Evolutionary conservation across 805 yeast genomes (phyloP).

Genomic region (Torulaspora maleeae): DNA sequence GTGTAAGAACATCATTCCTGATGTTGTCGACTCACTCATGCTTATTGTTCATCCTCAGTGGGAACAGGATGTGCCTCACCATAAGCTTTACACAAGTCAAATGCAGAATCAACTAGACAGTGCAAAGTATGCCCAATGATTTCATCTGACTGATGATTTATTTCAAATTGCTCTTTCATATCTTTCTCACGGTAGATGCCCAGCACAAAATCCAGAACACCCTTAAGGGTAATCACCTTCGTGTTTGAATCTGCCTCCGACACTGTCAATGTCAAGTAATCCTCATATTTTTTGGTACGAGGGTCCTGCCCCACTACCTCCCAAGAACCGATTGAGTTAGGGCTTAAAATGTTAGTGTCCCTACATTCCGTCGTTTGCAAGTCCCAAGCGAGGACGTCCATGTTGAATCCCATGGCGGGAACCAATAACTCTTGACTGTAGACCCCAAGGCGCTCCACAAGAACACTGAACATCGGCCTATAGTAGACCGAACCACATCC

Average conservation of each 20-base stretch:
- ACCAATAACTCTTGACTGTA: conserved; percentile 18
- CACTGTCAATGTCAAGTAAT: conserved; percentile 39
- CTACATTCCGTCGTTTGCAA: conserved; percentile 14
- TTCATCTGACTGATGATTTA: conserved; percentile 9
- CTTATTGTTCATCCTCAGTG: neutral
- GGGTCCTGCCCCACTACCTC: conserved; percentile 17
- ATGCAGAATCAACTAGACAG: conserved; percentile 7
- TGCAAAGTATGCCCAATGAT: conserved; percentile 13
- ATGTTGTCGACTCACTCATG: neutral
- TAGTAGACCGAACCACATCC: conserved; percentile 19
- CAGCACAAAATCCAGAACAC: conserved; percentile 37
- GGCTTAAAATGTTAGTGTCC: conserved; percentile 14
- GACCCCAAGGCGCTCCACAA: conserved; percentile 17
- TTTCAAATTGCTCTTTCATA: conserved; percentile 11
- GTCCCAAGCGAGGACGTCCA: conserved; percentile 18
- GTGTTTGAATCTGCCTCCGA: conserved; percentile 40
- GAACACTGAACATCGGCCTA: conserved; percentile 19
- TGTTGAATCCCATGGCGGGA: conserved; percentile 16
- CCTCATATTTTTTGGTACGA: conserved; percentile 25
- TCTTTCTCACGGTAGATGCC: conserved; percentile 29
- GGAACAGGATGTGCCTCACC: conserved; percentile 12
- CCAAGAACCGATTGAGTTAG: conserved; percentile 20
- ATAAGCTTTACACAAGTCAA: conserved; percentile 14
- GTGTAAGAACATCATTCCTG: neutral
- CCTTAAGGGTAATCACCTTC: conserved; percentile 36